phyloP scores from a whole-genome alignment of 78 protist genomes.

The Dictyostelium intermedium region DNA sequence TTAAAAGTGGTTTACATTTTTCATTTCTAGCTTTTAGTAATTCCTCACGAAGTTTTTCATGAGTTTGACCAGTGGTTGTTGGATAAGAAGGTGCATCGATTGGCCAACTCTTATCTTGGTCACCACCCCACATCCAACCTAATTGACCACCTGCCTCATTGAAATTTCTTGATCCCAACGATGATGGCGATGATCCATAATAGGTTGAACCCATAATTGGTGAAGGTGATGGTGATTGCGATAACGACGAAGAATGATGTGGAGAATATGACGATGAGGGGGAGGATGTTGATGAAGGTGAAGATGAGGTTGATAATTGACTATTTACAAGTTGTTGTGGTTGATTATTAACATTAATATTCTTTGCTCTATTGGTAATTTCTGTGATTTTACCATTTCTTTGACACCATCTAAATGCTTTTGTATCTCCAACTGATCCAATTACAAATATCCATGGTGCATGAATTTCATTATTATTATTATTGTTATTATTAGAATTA shows the following conservation, averaged over 20 bases:
- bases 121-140: constrained; percentile 81
- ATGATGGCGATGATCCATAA: not conserved
- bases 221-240: not conserved
- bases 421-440: constrained; percentile 71
- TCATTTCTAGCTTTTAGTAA: constrained; percentile 23
- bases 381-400: constrained; percentile 33
- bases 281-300: not conserved
- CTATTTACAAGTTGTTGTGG: not conserved
- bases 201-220: not conserved
- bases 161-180: constrained; percentile 21
- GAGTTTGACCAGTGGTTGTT: not conserved
- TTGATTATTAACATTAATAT: not conserved
- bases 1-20: constrained; percentile 31
- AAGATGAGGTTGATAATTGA: not conserved
- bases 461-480: not conserved
- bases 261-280: not conserved
- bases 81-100: constrained; percentile 28
- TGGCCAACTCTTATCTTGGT: constrained; percentile 50
- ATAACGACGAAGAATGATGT: not conserved
- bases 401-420: constrained; percentile 62
- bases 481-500: not conserved
- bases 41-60: not conserved
- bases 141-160: constrained; percentile 77
- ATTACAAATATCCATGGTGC: constrained; percentile 52
- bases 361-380: constrained; percentile 22